A percentile compares a stretch with the other conserved stretches of the same genome.
These are phyloP conservation scores for Stagonosporopsis chrysanthemi DNA, from an alignment of 2,329 filamentous ascomycete species.

Conservation along the genomic window DNA sequence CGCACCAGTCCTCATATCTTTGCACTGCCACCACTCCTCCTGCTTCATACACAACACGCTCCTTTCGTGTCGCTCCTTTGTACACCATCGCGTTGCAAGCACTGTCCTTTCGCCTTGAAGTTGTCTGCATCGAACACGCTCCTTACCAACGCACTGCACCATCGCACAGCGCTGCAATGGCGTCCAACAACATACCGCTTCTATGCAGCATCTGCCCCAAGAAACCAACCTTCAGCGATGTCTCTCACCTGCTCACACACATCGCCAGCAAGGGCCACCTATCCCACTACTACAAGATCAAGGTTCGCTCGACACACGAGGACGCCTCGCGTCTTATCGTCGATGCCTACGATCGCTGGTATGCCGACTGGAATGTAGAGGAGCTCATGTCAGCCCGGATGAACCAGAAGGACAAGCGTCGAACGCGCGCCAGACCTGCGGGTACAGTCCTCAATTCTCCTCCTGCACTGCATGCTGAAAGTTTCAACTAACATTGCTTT, in stretches of 20 bases:
- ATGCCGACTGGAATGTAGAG: slow-evolving; percentile 73
- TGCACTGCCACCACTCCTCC: slow-evolving; percentile 40
- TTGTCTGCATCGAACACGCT: slow-evolving; percentile 30
- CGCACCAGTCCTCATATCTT: slow-evolving; percentile 33
- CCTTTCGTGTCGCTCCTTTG: slow-evolving; percentile 44
- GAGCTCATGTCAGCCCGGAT: slow-evolving; percentile 79
- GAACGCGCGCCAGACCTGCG: slow-evolving; percentile 50
- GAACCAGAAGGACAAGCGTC: slow-evolving; percentile 76
- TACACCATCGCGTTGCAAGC: slow-evolving; percentile 35
- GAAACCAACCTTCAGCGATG: slow-evolving; percentile 82
- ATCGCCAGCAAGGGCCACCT: slow-evolving; percentile 92
- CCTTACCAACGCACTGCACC: slow-evolving; percentile 28
- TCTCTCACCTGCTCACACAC: slow-evolving; percentile 91
- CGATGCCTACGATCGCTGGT: slow-evolving; percentile 80
- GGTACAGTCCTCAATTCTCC: slow-evolving; percentile 33
- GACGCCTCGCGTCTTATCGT: slow-evolving; percentile 68
- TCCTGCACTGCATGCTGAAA: background rate
- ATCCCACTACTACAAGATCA: slow-evolving; percentile 80
- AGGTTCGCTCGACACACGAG: slow-evolving; percentile 74
- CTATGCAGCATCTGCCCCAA: slow-evolving; percentile 85
- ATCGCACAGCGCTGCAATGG: slow-evolving; percentile 43
- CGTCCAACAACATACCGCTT: slow-evolving; percentile 66
- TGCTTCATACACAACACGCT: slow-evolving; percentile 45
- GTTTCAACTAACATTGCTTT: slow-evolving; percentile 30
- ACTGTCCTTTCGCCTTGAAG: slow-evolving; percentile 37